phyloP scores from a whole-genome alignment of 768 basidiomycete genomes.

The Suillus hirtellus region DNA sequence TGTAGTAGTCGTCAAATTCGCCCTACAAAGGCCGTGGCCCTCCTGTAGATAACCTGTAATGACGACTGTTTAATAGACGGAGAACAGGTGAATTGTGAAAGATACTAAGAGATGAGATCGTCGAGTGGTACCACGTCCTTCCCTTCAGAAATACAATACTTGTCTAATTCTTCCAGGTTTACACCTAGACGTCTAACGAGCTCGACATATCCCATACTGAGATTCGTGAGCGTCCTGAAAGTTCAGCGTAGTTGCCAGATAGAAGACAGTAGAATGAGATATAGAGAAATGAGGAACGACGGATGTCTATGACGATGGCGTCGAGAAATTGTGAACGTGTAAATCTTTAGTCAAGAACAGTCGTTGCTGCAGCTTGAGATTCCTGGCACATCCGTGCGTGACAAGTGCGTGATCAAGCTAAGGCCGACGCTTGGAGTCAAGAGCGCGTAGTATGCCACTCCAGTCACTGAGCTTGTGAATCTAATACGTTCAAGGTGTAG shows the following conservation, averaged over 20 bases:
- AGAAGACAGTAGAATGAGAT: constrained; percentile 56
- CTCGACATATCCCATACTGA: constrained; percentile 59
- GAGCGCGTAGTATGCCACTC: too few species aligned
- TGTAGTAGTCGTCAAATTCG: constrained; percentile 9
- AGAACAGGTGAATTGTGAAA: constrained; percentile 29
- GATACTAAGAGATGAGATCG: constrained; percentile 55
- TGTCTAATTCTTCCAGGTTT: constrained; percentile 63
- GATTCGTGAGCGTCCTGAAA: constrained; percentile 66
- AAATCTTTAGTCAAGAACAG: constrained; percentile 71
- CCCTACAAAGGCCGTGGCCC: constrained; percentile 39
- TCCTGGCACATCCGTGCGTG: constrained; percentile 17
- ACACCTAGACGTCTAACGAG: constrained; percentile 75
- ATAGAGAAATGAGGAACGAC: constrained; percentile 55
- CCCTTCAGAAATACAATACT: constrained; percentile 67
- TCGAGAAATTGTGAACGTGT: constrained; percentile 76
- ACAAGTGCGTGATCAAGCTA: background rate
- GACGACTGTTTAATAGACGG: constrained; percentile 20
- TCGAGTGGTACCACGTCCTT: constrained; percentile 64
- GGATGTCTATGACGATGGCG: constrained; percentile 72
- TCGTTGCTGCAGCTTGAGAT: constrained; percentile 49
- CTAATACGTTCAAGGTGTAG: too few species aligned
- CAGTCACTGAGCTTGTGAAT: too few species aligned
- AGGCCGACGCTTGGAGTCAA: too few species aligned
- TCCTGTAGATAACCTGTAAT: constrained; percentile 57
- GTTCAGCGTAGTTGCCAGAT: constrained; percentile 75